Conservation (phyloP, 371 early-diverging fungal genomes). For the Mucor mucedo region DNA sequence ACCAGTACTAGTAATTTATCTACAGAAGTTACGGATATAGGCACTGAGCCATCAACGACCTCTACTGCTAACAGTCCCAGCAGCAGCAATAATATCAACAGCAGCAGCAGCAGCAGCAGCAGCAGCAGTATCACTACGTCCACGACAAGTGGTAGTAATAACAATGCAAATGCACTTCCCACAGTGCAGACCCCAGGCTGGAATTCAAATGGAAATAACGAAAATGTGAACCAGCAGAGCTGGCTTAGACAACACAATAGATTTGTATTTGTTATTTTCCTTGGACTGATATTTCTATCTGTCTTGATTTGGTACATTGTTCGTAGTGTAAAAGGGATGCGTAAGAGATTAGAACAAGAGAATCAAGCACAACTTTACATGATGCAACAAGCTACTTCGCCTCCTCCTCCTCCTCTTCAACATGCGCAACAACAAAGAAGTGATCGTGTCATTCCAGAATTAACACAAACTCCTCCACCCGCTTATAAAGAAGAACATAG, state of each 20-base stretch:
- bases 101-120: not conserved
- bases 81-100: too few species aligned
- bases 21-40: too few species aligned
- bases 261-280: slow-evolving; percentile 37
- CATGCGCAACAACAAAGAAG: slow-evolving; percentile 4
- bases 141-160: not conserved
- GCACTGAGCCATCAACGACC: too few species aligned
- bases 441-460: slow-evolving; percentile 20
- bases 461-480: slow-evolving; percentile 20
- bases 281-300: slow-evolving; percentile 20
- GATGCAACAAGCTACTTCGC: slow-evolving; percentile 29
- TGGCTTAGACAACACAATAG: slow-evolving; percentile 37
- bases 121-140: not conserved
- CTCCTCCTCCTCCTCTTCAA: slow-evolving; percentile 6
- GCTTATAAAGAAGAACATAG: slow-evolving; percentile 24
- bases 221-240: slow-evolving; percentile 20
- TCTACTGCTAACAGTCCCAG: too few species aligned
- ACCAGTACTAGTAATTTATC: too few species aligned
- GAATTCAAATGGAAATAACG: slow-evolving; percentile 20
- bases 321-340: slow-evolving; percentile 35
- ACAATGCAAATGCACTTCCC: slow-evolving; percentile 14
- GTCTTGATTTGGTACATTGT: slow-evolving; percentile 34
- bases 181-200: slow-evolving; percentile 34
- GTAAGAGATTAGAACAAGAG: slow-evolving; percentile 33
- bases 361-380: slow-evolving; percentile 33